Percentiles rank a stretch among this genome's conserved stretches.
Conservation (phyloP, 108 stramenopile genomes). For the Conticribra weissflogii region DNA sequence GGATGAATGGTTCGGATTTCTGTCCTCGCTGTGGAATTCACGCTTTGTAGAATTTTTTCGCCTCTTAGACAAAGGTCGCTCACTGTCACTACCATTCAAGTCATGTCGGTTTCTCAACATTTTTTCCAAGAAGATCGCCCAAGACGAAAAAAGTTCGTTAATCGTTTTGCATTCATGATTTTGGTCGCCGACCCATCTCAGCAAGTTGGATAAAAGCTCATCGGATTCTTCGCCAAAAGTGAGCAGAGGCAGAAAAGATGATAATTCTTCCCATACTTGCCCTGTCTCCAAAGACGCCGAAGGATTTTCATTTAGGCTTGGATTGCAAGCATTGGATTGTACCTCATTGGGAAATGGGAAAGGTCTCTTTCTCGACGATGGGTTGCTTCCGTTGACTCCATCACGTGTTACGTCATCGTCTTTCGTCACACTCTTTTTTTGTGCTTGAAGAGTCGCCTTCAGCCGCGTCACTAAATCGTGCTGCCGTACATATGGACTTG, state of each 20-base stretch:
- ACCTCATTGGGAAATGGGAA: background rate
- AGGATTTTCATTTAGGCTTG: background rate
- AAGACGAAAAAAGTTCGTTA: too few species aligned
- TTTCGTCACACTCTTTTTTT: too few species aligned
- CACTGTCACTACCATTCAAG: too few species aligned
- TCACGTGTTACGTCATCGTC: too few species aligned
- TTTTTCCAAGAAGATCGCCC: too few species aligned
- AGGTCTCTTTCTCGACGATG: slow-evolving; percentile 15
- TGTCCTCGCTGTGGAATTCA: background rate
- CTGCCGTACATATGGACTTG: slow-evolving; percentile 22
- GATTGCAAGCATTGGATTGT: background rate
- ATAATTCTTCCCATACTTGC: slow-evolving; percentile 31
- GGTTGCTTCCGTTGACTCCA: background rate
- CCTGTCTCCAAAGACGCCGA: slow-evolving; percentile 8
- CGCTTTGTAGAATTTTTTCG: too few species aligned
- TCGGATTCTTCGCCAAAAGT: slow-evolving; percentile 46
- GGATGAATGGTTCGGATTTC: background rate
- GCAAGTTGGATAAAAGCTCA: slow-evolving; percentile 10
- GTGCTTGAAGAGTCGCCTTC: background rate
- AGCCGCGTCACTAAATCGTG: slow-evolving; percentile 25
- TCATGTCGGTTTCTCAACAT: too few species aligned
- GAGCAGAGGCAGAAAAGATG: slow-evolving; percentile 22
- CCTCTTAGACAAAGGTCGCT: too few species aligned
- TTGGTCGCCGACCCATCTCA: too few species aligned
- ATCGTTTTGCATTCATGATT: too few species aligned